Percentiles rank a stretch among this genome's conserved stretches.
These are phyloP conservation scores for Dissoconium aciculare DNA, from an alignment of 2,329 filamentous ascomycete species.

Conservation along the genomic window DNA sequence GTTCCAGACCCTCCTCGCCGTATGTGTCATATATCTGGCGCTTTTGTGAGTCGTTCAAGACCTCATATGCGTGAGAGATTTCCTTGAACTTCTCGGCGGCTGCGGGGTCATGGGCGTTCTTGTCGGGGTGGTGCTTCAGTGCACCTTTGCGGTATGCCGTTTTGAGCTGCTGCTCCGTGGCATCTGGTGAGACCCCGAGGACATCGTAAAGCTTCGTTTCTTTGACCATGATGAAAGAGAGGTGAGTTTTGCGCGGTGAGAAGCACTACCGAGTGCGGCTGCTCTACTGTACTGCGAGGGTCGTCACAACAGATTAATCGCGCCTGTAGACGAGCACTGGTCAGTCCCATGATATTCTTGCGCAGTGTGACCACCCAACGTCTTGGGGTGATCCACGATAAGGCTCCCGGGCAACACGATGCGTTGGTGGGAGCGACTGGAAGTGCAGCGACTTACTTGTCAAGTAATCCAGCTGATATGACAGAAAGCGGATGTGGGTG, in stretches of 20 bases:
- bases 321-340: too few species aligned
- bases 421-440: too few species aligned
- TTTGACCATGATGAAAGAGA: conserved; percentile 50
- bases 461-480: too few species aligned
- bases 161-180: conserved; percentile 76
- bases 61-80: conserved; percentile 86
- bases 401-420: too few species aligned
- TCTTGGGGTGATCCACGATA: too few species aligned
- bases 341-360: too few species aligned
- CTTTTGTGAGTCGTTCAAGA: conserved; percentile 84
- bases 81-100: conserved; percentile 99
- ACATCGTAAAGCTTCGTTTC: conserved; percentile 67
- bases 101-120: conserved; percentile 85
- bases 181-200: conserved; percentile 63
- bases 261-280: background rate
- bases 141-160: conserved; percentile 77
- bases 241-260: too few species aligned
- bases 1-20: conserved; percentile 88
- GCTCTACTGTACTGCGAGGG: too few species aligned
- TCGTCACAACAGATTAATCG: too few species aligned
- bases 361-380: too few species aligned
- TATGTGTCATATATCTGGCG: conserved; percentile 89
- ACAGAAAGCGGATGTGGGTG: too few species aligned
- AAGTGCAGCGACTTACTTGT: too few species aligned
- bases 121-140: conserved; percentile 80